phyloP scores from a whole-genome alignment of 169 alveolate genomes.

The Theileria sp. region DNA sequence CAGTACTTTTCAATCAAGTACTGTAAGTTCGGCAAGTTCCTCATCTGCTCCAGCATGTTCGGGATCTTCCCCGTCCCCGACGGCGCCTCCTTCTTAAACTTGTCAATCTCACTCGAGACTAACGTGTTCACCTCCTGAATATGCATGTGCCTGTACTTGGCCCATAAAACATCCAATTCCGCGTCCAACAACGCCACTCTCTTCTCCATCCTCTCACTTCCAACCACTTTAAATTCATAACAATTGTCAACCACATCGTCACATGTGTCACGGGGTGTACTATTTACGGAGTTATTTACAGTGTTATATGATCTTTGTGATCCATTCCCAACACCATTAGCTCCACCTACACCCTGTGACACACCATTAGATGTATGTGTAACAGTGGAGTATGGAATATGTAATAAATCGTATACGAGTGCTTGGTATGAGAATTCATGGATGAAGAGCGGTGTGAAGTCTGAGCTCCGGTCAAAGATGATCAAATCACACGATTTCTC shows the following conservation, averaged over 20 bases:
- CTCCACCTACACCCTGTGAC: too few species aligned
- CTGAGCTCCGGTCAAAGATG: slow-evolving; percentile 76
- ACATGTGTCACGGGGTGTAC: too few species aligned
- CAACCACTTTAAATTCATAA: slow-evolving; percentile 58
- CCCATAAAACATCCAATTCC: slow-evolving; percentile 77
- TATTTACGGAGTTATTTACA: too few species aligned
- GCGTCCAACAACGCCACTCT: slow-evolving; percentile 58
- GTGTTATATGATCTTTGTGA: neutral
- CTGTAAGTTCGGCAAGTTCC: slow-evolving; percentile 77
- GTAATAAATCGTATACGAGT: slow-evolving; percentile 74
- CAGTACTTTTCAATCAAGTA: slow-evolving; percentile 77
- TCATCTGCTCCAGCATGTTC: slow-evolving; percentile 69
- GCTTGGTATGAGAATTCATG: slow-evolving; percentile 84
- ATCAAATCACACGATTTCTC: slow-evolving; percentile 44
- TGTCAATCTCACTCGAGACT: slow-evolving; percentile 73
- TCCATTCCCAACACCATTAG: slow-evolving; percentile 1
- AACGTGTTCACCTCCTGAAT: slow-evolving; percentile 77
- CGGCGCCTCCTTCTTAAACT: slow-evolving; percentile 67
- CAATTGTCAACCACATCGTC: slow-evolving; percentile 19
- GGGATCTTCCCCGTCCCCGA: slow-evolving; percentile 58
- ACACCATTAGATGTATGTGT: too few species aligned
- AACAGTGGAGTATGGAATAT: slow-evolving; percentile 23
- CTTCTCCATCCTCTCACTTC: slow-evolving; percentile 64
- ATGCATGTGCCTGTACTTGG: slow-evolving; percentile 74
- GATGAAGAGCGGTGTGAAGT: slow-evolving; percentile 71